Conservation (phyloP, 768 basidiomycete species). For the Suillus paluster region DNA sequence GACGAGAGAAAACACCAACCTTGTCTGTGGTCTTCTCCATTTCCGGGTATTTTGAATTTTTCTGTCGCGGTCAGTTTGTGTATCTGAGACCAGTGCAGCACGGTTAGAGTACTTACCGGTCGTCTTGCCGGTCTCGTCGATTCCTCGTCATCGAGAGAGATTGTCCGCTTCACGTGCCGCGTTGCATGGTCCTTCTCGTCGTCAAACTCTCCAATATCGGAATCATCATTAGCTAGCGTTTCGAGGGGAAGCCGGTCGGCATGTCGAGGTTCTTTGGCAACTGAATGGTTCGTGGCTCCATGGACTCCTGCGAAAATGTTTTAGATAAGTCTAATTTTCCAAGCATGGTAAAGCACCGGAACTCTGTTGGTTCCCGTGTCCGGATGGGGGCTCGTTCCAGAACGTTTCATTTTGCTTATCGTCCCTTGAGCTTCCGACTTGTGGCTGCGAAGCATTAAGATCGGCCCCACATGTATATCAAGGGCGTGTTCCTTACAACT, state of each 20-base stretch:
- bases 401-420: constrained; percentile 3
- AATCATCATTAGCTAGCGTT: constrained; percentile 30
- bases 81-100: neutral
- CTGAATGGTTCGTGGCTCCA: neutral
- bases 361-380: constrained; percentile 1
- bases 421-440: constrained; percentile 7
- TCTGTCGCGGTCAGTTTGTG: constrained; percentile 16
- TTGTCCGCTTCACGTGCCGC: constrained; percentile 27
- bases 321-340: constrained; percentile 1
- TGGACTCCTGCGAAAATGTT: neutral
- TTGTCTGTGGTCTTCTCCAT: constrained; percentile 23
- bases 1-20: constrained; percentile 19
- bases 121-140: constrained; percentile 31
- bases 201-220: constrained; percentile 30
- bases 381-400: constrained; percentile 11
- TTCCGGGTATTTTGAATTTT: constrained; percentile 23
- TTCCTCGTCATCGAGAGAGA: constrained; percentile 18
- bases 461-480: constrained; percentile 4
- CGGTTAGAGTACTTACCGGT: constrained; percentile 19
- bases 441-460: constrained; percentile 6
- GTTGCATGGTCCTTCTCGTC: constrained; percentile 25
- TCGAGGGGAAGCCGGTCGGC: constrained; percentile 24
- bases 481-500: constrained; percentile 22
- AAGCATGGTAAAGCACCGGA: constrained; percentile 1
- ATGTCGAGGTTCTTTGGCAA: neutral